Percentiles rank a stretch among this genome's conserved stretches.
Conservation (phyloP, 768 basidiomycete genomes). For the Paxillus ammoniavirescens region DNA sequence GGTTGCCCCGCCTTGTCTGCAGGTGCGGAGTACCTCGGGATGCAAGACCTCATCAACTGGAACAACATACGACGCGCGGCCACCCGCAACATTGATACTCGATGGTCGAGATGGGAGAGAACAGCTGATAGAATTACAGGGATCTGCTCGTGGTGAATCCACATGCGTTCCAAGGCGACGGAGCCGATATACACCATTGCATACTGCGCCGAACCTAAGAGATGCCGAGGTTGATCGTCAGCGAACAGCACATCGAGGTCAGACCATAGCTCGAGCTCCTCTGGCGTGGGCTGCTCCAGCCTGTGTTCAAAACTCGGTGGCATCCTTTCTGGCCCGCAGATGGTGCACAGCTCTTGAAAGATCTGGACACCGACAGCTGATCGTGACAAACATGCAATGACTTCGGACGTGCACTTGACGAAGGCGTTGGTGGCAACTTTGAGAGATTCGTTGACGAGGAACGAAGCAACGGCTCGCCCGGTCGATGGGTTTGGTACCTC, state of each 20-base stretch:
- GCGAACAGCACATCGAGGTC: slow-evolving; percentile 76
- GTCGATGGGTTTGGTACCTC: slow-evolving; percentile 69
- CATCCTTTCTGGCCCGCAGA: slow-evolving; percentile 86
- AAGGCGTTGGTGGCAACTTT: slow-evolving; percentile 79
- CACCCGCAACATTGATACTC: slow-evolving; percentile 62
- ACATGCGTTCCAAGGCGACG: slow-evolving; percentile 69
- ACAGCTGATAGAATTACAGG: slow-evolving; percentile 76
- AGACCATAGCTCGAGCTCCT: slow-evolving; percentile 75
- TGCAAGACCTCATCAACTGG: slow-evolving; percentile 80
- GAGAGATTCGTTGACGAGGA: slow-evolving; percentile 84
- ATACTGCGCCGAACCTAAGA: slow-evolving; percentile 82
- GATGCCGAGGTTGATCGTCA: slow-evolving; percentile 60
- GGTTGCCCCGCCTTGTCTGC: slow-evolving; percentile 54
- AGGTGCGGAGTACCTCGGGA: slow-evolving; percentile 74
- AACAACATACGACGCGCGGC: slow-evolving; percentile 80
- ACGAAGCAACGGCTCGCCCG: slow-evolving; percentile 76
- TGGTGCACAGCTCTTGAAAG: slow-evolving; percentile 79
- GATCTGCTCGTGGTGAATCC: slow-evolving; percentile 70
- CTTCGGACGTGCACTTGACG: slow-evolving; percentile 73
- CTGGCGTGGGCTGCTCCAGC: slow-evolving; percentile 53
- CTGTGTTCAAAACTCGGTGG: slow-evolving; percentile 74
- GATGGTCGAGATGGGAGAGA: slow-evolving; percentile 82
- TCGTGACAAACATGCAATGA: slow-evolving; percentile 82
- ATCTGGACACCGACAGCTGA: slow-evolving; percentile 69
- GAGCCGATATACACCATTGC: slow-evolving; percentile 85